Percentiles rank a stretch among this genome's conserved stretches.
phyloP scores from a whole-genome alignment of 163 green algal genomes.

The Scenedesmus sp. region DNA sequence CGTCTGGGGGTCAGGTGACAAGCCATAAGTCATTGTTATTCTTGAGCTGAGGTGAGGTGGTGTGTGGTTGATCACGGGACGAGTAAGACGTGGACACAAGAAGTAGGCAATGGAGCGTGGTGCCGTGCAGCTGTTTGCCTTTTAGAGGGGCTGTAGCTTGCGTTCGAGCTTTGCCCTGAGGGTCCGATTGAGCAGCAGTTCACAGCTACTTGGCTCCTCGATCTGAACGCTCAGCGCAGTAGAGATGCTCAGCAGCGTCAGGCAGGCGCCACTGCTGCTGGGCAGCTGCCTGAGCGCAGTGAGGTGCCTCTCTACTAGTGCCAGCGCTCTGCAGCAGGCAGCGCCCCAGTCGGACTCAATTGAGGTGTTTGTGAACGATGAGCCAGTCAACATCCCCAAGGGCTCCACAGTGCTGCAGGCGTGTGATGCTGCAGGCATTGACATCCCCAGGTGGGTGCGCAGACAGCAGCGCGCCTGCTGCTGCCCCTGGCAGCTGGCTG shows the following conservation, averaged over 20 bases:
- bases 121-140: slow-evolving; percentile 1
- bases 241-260: slow-evolving; percentile 31
- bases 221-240: background rate
- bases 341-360: slow-evolving; percentile 43
- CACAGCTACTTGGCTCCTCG: background rate
- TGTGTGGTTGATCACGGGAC: background rate
- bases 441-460: slow-evolving; percentile 87
- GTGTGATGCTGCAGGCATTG: slow-evolving; percentile 96
- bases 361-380: slow-evolving; percentile 90
- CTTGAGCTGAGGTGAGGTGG: background rate
- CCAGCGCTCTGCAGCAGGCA: slow-evolving; percentile 44
- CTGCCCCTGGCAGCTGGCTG: background rate
- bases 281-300: slow-evolving; percentile 36
- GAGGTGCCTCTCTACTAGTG: slow-evolving; percentile 22
- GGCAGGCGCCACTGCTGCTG: slow-evolving; percentile 28
- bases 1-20: background rate
- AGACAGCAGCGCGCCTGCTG: background rate
- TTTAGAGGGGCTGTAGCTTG: background rate
- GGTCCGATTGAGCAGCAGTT: background rate
- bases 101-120: background rate
- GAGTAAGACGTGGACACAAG: background rate
- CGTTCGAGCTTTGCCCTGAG: background rate
- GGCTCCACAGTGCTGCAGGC: slow-evolving; percentile 94
- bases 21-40: background rate
- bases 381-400: slow-evolving; percentile 91